Base-by-base conservation (phyloP, 2,329 filamentous ascomycete species). In the Ophiostoma australiae region DNA sequence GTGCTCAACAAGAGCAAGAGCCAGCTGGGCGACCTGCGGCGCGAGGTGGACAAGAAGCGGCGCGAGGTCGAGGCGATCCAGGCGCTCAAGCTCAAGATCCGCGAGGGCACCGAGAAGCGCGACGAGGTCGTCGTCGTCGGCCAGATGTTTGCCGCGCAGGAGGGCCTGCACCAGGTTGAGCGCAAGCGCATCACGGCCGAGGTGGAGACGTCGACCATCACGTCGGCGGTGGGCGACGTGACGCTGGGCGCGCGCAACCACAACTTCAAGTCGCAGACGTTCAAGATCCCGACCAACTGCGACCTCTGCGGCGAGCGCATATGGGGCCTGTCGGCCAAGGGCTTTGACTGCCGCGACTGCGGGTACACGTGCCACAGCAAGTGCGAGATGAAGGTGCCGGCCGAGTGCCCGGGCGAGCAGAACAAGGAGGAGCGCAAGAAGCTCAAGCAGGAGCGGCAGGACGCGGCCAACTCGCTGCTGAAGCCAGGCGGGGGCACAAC, bases 281-380 rank as follows among this genome's bases (percentile, higher is more conserved):
- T 98, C 85, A 98, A 98, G 80, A 97, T 99, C 73, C 96, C 96
- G 0, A 99, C 95, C 4, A 98, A 98, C 79, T 99, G 95, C 81
- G 95, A 99, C 79, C 85, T 97, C 15, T 99, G 95, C 76, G 94
- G 94, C 23, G 95, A 99, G 78, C 88, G 95, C 37, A 97, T 99
- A 78, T 99, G 95, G 95, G 95, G 95, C 0, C 80, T 99, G 58
- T 97, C 93, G 39, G 94, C 95, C 52, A 99, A 99, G 81, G 95
- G 95, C 0, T 96, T 97, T 78, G 94, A 97, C 78, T 99, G 95
- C 78, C 88, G 91, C 75, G 94, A 98, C 79, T 99, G 95, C 77
- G 95, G 96, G 44, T 99, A 97, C 81, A 97, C 94, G 1, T 99
- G 95, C 78, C 95, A 99, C 81, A 96, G 90, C 83, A 99, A 99